Conservation (phyloP, 495 filamentous ascomycete genomes). For the Aspergillus haitiensis region DNA sequence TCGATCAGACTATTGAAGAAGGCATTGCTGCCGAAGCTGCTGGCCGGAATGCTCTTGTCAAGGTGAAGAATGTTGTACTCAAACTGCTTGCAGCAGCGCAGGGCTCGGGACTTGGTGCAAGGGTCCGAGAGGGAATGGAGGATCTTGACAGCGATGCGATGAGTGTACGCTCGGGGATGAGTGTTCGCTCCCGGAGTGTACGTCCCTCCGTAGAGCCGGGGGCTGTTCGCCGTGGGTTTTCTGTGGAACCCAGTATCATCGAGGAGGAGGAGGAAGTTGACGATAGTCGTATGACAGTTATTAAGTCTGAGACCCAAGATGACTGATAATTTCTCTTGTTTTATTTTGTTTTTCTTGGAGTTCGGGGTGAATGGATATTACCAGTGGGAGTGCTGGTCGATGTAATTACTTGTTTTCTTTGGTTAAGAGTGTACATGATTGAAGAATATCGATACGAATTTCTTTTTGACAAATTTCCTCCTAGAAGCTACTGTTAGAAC, state of each 20-base stretch:
- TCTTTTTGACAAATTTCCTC: not conserved
- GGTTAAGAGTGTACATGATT: constrained; percentile 19
- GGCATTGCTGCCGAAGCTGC: constrained; percentile 69
- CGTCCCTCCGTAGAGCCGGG: constrained; percentile 43
- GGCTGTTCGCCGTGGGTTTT: constrained; percentile 32
- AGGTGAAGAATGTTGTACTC: constrained; percentile 63
- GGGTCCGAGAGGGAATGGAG: constrained; percentile 40
- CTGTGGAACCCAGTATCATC: constrained; percentile 49
- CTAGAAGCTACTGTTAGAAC: not conserved
- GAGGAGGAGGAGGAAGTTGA: constrained; percentile 55
- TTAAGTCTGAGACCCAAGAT: constrained; percentile 51
- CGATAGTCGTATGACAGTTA: constrained; percentile 48
- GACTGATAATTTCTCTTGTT: constrained; percentile 29
- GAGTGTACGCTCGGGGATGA: constrained; percentile 24
- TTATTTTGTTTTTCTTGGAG: constrained; percentile 27
- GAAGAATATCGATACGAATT: not conserved
- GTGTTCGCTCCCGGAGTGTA: constrained; percentile 41
- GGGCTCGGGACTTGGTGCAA: constrained; percentile 35
- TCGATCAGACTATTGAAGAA: constrained; percentile 67
- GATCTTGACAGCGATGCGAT: constrained; percentile 37
- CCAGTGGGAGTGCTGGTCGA: not conserved
- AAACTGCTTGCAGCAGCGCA: constrained; percentile 49
- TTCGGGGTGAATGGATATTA: constrained; percentile 15
- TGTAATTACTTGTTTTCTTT: constrained; percentile 15
- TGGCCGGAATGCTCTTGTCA: constrained; percentile 73